phyloP scores from a whole-genome alignment of 2,329 filamentous ascomycete genomes.

The Akanthomyces lecanii region DNA sequence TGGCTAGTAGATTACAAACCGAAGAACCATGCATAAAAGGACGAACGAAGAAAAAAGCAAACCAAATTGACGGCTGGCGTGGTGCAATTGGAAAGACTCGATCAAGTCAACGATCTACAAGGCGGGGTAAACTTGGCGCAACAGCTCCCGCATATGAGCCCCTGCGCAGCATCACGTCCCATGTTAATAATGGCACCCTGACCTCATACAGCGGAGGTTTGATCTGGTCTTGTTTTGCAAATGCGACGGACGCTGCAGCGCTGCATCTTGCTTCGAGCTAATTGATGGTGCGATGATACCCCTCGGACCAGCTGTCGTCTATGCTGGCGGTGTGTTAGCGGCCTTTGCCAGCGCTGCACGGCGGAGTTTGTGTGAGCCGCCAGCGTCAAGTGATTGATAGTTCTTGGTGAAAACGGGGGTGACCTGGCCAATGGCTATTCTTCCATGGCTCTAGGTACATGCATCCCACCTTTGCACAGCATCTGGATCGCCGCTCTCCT shows the following conservation, averaged over 20 bases:
- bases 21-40: too few relatives aligned
- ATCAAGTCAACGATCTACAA: not conserved
- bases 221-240: not conserved
- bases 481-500: too few relatives aligned
- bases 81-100: not conserved
- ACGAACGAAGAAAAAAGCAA: not conserved
- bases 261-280: not conserved
- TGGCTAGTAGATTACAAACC: too few relatives aligned
- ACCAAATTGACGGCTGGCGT: not conserved
- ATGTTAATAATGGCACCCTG: not conserved
- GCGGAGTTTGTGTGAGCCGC: not conserved
- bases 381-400: not conserved
- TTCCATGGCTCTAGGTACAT: too few relatives aligned
- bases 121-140: constrained; percentile 1
- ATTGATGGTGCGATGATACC: not conserved
- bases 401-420: not conserved
- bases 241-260: not conserved
- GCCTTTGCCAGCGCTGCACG: not conserved
- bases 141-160: not conserved
- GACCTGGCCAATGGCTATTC: not conserved
- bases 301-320: not conserved
- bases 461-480: too few relatives aligned
- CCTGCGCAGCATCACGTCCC: not conserved
- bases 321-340: not conserved
- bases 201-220: not conserved